Evolutionary conservation across 1,284 basidiomycete genomes (phyloP).

Genomic region (Puccinia brachypodii): DNA sequence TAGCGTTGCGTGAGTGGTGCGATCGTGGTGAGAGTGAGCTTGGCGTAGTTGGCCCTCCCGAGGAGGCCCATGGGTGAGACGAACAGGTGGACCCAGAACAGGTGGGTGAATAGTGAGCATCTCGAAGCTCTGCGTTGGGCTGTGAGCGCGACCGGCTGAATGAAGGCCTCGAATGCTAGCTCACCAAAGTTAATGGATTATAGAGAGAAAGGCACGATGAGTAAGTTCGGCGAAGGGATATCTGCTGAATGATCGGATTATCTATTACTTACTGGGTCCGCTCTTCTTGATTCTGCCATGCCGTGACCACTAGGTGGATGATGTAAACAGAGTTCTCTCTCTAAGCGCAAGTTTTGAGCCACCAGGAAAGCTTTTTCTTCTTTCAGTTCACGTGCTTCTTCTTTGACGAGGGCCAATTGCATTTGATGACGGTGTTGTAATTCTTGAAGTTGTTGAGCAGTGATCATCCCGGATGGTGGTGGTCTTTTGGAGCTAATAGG

Average conservation of each 20-base stretch:
- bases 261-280: not conserved
- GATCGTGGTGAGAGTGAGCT: constrained; percentile 26
- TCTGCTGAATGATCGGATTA: not conserved
- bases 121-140: constrained; percentile 2
- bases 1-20: constrained; percentile 16
- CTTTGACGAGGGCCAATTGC: constrained; percentile 16
- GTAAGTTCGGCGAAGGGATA: not conserved
- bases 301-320: constrained; percentile 3
- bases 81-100: constrained; percentile 22
- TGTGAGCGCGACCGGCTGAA: constrained; percentile 24
- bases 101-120: constrained; percentile 19
- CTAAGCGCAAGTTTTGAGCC: constrained; percentile 30
- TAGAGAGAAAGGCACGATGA: not conserved
- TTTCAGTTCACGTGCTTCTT: constrained; percentile 32
- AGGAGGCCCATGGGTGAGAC: constrained; percentile 29
- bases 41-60: constrained; percentile 10
- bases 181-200: not conserved
- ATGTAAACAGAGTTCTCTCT: constrained; percentile 23
- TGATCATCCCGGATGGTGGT: constrained; percentile 9
- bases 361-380: constrained; percentile 32
- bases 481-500: not conserved
- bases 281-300: not conserved
- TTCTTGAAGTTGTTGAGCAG: constrained; percentile 21
- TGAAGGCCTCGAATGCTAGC: constrained; percentile 1
- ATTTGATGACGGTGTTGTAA: constrained; percentile 30